Evolutionary conservation across 805 yeast species (phyloP), one percentile per base, ranked within the genome.

Genomic region (Candida vaughaniae): DNA sequence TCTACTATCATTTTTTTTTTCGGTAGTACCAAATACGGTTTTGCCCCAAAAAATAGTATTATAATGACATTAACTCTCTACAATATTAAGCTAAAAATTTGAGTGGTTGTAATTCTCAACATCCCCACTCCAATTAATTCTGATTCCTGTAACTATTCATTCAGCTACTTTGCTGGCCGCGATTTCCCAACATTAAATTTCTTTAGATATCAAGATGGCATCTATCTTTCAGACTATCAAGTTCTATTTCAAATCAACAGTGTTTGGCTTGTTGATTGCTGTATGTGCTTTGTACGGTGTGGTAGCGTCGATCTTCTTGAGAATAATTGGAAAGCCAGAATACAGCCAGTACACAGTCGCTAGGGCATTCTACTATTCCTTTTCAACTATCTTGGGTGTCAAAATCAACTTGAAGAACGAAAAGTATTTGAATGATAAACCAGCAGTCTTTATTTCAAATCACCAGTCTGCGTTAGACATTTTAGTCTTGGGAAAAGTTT

Each of bases 401-500:
- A 80, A 72, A 46, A 78, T 91, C 42, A 75, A 73, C 37, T 66
- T 93, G 39, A 78, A 78, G 41, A 80, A 85, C 51, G 86, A 81
- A 32, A 78, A 83, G 38, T 63, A 73, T 39, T 55, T 87, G 38
- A 43, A 43, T 11, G 61, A 69, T 4, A 58, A 69, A 6, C 98
- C 98, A 3, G 95, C 89, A 3, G 77, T 91, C 40, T 72, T 85
- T 35, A 69, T 91, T 4, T 79, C 93, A 8, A 91, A 91, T 64
- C 99, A 91, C 67, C 99, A 91, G 67, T 78, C 93, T 22, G 88
- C 87, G 22, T 63, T 93, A 46, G 99, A 93, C 58, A 78, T 93
- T 40, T 70, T 85, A 34, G 63, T 90, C 41, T 69, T 93, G 46
- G 98, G 96, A 18, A 78, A 76, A 47, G 62, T 87, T 28, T 93